Evolutionary conservation across 75 land plant genomes (phyloP), one percentile per base, ranked within the genome.

Genomic region (Selaginella moellendorffii): DNA sequence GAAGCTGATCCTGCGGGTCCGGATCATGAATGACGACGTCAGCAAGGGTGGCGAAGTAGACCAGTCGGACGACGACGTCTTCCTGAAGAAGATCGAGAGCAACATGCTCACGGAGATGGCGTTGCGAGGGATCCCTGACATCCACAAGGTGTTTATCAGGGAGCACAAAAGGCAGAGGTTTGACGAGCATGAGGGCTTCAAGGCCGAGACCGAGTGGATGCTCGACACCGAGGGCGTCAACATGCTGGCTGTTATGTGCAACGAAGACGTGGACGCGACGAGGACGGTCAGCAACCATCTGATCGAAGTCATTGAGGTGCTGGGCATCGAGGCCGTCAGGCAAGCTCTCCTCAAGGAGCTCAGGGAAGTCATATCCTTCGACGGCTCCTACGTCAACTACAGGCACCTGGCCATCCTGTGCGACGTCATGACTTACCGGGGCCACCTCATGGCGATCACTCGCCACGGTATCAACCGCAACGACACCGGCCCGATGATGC

Each of bases 21-120:
- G 93, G 29, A 85, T 92, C 61, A 88, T 85, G 95, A 93, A 93
- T 77, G 90, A 93, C 77, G 98, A 93, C 28, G 90, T 82, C 25
- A 79, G 80, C 8, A 93, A 88, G 67, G 96, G 98, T 0, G 90
- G 85, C 29, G 26, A 72, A 20, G 53, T 75, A 54, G 85, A 88
- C 71, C 90, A 92, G 65, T n/a, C n/a, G n/a, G 95, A 88, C 63
- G 98, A 92, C 76, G 98, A 92, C 72, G 95, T 92, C 9, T 85
- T 92, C 68, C 68, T 92, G 52, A 88, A 92, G 68, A 92, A 82
- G 75, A 88, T 88, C 61, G 95, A 88, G 71, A 82, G 98, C 67
- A 92, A 88, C 67, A 88, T 92, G 95, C 72, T 92, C 23, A 92
- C 95, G 51, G 90, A 92, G 71, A 92, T 92, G 95, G 83, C 87